Percentiles rank a stretch among this genome's conserved stretches.
Conservation (phyloP, 306 rosid species). For the Mimosa pudica region DNA sequence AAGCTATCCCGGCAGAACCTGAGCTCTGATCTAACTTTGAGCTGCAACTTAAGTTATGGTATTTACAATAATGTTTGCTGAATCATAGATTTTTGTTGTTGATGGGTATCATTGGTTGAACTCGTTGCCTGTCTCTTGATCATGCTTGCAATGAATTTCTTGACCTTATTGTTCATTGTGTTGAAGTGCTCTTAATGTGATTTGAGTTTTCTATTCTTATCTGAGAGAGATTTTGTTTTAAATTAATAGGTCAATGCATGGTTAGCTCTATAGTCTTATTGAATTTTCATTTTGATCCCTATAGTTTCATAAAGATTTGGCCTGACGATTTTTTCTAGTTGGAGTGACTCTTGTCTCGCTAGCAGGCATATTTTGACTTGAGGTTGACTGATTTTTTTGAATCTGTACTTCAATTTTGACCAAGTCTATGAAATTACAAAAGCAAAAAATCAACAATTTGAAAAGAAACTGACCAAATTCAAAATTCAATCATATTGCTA, state of each 20-base stretch:
- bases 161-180: not conserved
- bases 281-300: no score
- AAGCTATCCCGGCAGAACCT: slow-evolving; percentile 34
- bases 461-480: no score
- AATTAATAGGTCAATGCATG: not conserved
- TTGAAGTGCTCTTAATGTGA: slow-evolving; percentile 24
- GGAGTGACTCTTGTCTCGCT: no score
- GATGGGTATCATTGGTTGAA: not conserved
- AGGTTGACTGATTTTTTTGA: no score
- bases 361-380: no score
- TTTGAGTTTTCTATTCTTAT: slow-evolving; percentile 10
- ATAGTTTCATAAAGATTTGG: no score
- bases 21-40: slow-evolving; percentile 35
- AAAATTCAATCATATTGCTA: no score
- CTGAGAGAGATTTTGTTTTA: slow-evolving; percentile 16
- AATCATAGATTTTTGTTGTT: slow-evolving; percentile 20
- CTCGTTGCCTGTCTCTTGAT: slow-evolving; percentile 17
- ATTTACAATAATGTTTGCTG: slow-evolving; percentile 12
- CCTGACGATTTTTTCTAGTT: no score
- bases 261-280: no score
- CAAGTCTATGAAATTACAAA: no score
- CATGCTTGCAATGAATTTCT: not conserved
- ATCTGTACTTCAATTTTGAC: no score
- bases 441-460: no score
- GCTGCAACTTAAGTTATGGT: slow-evolving; percentile 21